Base-by-base conservation (phyloP, 75 land plant genomes). In the Pseudotsuga menziesii region DNA sequence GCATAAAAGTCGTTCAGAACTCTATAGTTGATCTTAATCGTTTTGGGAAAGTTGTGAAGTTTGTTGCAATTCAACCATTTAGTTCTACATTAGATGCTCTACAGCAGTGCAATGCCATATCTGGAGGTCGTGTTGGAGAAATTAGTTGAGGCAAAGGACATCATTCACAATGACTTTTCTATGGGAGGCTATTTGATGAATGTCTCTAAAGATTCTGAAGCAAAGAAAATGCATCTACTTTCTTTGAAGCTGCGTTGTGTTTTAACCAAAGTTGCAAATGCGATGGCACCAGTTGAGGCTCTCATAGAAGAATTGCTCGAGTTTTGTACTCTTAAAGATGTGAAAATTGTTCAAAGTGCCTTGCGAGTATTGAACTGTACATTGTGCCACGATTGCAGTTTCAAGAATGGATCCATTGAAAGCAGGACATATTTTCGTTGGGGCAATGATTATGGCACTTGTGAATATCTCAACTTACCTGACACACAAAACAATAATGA, bases 61-160 rank as follows among this genome's bases (percentile, higher is more conserved):
- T 97, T 58, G 56, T 82, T 8, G 94, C 95, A 12, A 94, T 97
- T 80, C 84, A 75, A 73, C 99, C 99, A 0, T 97, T 90, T 77
- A 82, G 78, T 22, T 97, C 97, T 55, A 93, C 98, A 57, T 82
- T 89, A 16, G 94, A 94, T 76, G 99, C 98, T 26, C 88, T 94
- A 66, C 91, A 89, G 25, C 95, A 94, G 71, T 86, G 88, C 87
- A 94, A 97, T 81, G 89, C 97, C 14, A 83, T 97, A 22, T 94
- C 99, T 25, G 97, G 94, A 91, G 98, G 99, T n/a, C n/a, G n/a
- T n/a, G n/a, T n/a, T n/a, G n/a, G n/a, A n/a, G n/a, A n/a, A n/a
- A n/a, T n/a, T n/a, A n/a, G n/a, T n/a, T n/a, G n/a, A n/a, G n/a
- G n/a, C n/a, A n/a, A n/a, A n/a, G n/a, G n/a, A n/a, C n/a, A n/a